Evolutionary conservation across 176 grass and related monocot genomes (phyloP).

Genomic region (Lolium multiflorum): DNA sequence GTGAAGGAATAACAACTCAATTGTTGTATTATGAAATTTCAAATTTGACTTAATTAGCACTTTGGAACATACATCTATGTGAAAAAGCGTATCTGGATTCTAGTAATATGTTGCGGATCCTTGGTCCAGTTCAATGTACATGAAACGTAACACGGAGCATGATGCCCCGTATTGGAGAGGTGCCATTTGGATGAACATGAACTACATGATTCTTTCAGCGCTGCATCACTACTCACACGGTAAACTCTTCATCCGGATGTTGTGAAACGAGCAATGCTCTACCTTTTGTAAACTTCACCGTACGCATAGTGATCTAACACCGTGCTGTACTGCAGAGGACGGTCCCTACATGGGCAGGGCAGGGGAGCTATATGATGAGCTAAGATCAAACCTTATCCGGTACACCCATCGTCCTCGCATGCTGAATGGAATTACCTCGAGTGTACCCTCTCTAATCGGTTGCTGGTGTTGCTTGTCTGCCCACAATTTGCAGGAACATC

Average conservation of each 20-base stretch:
- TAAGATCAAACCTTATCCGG: constrained; percentile 93
- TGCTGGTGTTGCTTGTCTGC: constrained; percentile 3
- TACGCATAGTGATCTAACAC: constrained; percentile 7
- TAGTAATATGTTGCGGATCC: constrained; percentile 19
- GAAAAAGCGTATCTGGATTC: neutral
- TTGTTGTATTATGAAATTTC: neutral
- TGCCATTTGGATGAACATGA: constrained; percentile 99
- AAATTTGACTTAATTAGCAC: neutral
- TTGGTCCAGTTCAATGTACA: constrained; percentile 82
- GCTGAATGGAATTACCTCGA: neutral
- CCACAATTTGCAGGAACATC: constrained; percentile 65
- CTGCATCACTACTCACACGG: constrained; percentile 83
- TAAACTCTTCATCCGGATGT: constrained; percentile 35
- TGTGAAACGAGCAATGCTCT: neutral
- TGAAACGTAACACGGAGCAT: constrained; percentile 95
- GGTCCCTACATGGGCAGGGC: constrained; percentile 75
- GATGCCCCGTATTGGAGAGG: constrained; percentile 97
- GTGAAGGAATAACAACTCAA: neutral
- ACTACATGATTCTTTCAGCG: constrained; percentile 95
- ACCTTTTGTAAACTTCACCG: neutral
- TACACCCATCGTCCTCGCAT: constrained; percentile 31
- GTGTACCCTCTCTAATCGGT: constrained; percentile 14
- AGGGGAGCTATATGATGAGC: constrained; percentile 62
- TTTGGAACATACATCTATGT: neutral
- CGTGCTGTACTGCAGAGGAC: constrained; percentile 54